Evolutionary conservation across 495 filamentous ascomycete species (phyloP), one percentile per base, ranked within the genome.

Genomic region (Aspergillus mulundensis): DNA sequence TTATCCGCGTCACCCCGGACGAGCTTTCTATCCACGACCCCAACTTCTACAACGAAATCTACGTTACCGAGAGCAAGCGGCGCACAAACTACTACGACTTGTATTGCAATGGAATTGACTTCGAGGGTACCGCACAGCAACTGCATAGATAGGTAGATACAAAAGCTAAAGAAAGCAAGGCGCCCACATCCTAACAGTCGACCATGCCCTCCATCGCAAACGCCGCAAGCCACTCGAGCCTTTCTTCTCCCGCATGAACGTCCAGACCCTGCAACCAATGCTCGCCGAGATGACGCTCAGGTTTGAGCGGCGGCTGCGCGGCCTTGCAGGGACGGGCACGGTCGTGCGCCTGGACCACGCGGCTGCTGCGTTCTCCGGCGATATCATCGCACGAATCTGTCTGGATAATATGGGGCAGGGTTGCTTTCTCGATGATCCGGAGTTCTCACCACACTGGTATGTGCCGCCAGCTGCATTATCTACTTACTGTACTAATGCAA

Each of bases 281-380:
- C 16, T 54, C 20, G 15, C 28, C 5, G 51, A 54, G 16, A 5
- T 54, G 14, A 44, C 15, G 3, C 20, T 16, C 19, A 21, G 18
- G 16, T 14, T 54, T 18, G 21, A 11, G 3, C 19, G 14, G n/a
- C 40, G 15, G 4, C 16, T 42, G n/a, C 15, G 18, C 15, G 18
- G 4, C 15, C 19, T 34, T 1, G 21, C 19, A 14, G 24, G 24
- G 16, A 41, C 54, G 0, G 32, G 45, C 7, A 30, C 5, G 21
- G 28, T 44, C 11, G 23, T 57, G 7, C 34, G 20, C 0, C 23
- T 57, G 16, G 39, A 57, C 15, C 54, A 57, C 45, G 54, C 38
- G 1, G 30, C 36, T 23, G 32, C 54, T 14, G 54, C 54, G 5
- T 48, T 50, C 28, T 34, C 54, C 2, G 54, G 54, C 6, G 54